Percentiles rank a stretch among this genome's conserved stretches.
Conservation (phyloP, 2,329 filamentous ascomycete species). For the Botrytis fragariae region DNA sequence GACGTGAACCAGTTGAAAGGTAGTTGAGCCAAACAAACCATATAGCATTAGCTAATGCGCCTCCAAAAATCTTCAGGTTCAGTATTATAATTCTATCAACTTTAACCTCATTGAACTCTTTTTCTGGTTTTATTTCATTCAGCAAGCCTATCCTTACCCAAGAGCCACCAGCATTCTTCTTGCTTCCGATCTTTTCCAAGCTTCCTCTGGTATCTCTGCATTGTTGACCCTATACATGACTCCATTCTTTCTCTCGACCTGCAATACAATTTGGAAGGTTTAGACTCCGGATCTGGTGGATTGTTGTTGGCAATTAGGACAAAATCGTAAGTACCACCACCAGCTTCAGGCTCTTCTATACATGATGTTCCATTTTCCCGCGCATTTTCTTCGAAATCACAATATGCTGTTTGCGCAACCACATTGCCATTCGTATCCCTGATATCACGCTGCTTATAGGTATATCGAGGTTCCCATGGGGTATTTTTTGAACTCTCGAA, state of each 20-base stretch:
- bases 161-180: neutral
- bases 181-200: neutral
- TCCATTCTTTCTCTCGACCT: neutral
- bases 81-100: neutral
- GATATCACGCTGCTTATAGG: neutral
- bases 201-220: constrained; percentile 1
- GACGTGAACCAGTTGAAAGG: neutral
- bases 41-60: neutral
- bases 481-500: neutral
- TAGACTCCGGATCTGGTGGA: neutral
- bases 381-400: neutral
- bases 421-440: neutral
- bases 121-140: neutral
- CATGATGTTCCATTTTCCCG: neutral
- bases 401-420: neutral
- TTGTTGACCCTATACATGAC: neutral
- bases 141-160: neutral
- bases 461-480: neutral
- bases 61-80: neutral
- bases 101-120: neutral
- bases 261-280: neutral
- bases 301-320: neutral
- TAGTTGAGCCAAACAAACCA: neutral
- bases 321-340: neutral
- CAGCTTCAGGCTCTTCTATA: neutral